Percentiles rank a stretch among this genome's conserved stretches.
Conservation (phyloP, 2,329 filamentous ascomycete species). For the Lecanicillium sp. region DNA sequence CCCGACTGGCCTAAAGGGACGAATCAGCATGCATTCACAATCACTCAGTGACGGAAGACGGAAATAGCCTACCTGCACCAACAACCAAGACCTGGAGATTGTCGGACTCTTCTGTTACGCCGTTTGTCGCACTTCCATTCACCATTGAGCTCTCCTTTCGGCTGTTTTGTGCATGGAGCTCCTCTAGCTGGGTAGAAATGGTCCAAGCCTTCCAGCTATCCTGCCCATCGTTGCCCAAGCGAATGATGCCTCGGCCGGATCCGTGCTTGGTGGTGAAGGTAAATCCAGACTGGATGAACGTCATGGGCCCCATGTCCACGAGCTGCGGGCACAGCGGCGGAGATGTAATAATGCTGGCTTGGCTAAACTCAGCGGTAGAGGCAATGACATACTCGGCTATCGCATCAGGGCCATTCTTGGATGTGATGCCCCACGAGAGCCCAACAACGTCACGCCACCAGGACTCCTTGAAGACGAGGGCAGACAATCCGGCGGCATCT, state of each 20-base stretch:
- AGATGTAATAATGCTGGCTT: slow-evolving; percentile 4
- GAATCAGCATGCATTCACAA: neutral
- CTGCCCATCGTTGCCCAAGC: slow-evolving; percentile 10
- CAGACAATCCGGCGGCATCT: slow-evolving; percentile 3
- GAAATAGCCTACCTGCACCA: slow-evolving; percentile 23
- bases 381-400: slow-evolving; percentile 10
- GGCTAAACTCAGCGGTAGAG: slow-evolving; percentile 5
- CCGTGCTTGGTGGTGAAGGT: slow-evolving; percentile 13
- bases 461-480: slow-evolving; percentile 13
- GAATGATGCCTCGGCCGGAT: slow-evolving; percentile 14
- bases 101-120: slow-evolving; percentile 17
- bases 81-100: slow-evolving; percentile 32
- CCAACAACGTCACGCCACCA: slow-evolving; percentile 16
- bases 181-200: slow-evolving; percentile 17
- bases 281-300: slow-evolving; percentile 13
- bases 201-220: slow-evolving; percentile 17
- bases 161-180: slow-evolving; percentile 14
- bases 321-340: slow-evolving; percentile 11
- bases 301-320: slow-evolving; percentile 10
- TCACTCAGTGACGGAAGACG: neutral
- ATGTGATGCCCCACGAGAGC: slow-evolving; percentile 14
- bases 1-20: slow-evolving; percentile 30
- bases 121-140: no score
- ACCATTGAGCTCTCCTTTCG: no score
- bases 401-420: slow-evolving; percentile 10